Evolutionary conservation across 768 basidiomycete genomes (phyloP).

Genomic region (Leccinum subgranulosum): DNA sequence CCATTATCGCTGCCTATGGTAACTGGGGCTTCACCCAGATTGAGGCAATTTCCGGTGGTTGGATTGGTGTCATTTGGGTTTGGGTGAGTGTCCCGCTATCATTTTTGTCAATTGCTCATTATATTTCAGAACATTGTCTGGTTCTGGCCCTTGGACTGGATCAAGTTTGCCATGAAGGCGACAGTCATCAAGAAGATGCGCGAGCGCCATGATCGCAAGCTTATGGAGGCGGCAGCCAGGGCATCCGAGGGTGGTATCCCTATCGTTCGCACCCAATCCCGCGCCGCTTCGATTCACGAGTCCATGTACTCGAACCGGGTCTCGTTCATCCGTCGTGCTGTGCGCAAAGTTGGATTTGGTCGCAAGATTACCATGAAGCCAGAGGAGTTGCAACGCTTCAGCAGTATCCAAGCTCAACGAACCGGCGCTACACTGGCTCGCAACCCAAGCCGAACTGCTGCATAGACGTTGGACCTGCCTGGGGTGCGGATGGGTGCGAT

Average conservation of each 20-base stretch:
- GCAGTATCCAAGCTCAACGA: slow-evolving; percentile 77
- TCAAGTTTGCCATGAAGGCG: slow-evolving; percentile 96
- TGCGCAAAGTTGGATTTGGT: slow-evolving; percentile 85
- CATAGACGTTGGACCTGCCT: slow-evolving; percentile 28
- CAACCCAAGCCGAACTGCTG: slow-evolving; percentile 64
- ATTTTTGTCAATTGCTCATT: slow-evolving; percentile 9
- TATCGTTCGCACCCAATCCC: slow-evolving; percentile 83
- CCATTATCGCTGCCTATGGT: slow-evolving; percentile 92
- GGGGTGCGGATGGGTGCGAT: slow-evolving; percentile 20
- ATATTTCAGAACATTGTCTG: slow-evolving; percentile 78
- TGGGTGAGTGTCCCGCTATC: slow-evolving; percentile 58
- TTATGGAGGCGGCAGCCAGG: slow-evolving; percentile 37
- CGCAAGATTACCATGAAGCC: slow-evolving; percentile 77
- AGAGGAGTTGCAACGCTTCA: slow-evolving; percentile 83
- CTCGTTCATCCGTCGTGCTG: slow-evolving; percentile 86
- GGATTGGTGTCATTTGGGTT: slow-evolving; percentile 98
- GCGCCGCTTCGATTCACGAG: slow-evolving; percentile 87
- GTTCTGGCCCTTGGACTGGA: slow-evolving; percentile 93
- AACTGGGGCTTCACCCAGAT: slow-evolving; percentile 95
- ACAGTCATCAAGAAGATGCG: slow-evolving; percentile 87
- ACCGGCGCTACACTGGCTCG: slow-evolving; percentile 77
- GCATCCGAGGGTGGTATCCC: slow-evolving; percentile 49
- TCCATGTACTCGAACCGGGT: slow-evolving; percentile 95
- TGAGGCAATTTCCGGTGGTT: slow-evolving; percentile 75
- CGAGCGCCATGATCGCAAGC: slow-evolving; percentile 48